Base-by-base conservation (phyloP, 805 yeast genomes). In the Candida orba region DNA sequence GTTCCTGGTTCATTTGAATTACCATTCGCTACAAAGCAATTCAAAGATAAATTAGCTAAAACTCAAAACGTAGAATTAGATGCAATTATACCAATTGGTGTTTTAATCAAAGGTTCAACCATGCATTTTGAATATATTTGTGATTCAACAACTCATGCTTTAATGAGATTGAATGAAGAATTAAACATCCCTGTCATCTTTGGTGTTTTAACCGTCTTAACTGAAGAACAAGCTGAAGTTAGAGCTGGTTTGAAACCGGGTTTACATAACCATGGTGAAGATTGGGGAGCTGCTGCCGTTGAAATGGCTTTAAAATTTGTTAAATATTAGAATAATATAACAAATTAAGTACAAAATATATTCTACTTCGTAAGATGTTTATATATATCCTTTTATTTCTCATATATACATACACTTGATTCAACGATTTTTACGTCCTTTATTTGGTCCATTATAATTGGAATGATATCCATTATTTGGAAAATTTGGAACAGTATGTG, bases 281-380 rank as follows among this genome's bases (percentile, higher is more conserved):
- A 93, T 64, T 91, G 99, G 99, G 99, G 95, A 53, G 90, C 95
- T 31, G 96, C 97, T 43, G 99, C 99, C 14, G 96, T 93, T 24
- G 99, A 91, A 69, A 91, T 93, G 98, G 82, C 77, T 4, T 40
- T 59, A 14, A 78, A 78, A 53, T 76, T 63, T 46, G 45, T 52
- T 37, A 46, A 17, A 32, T 36, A 13, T 25, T 39, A 40, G 8
- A 20, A 18, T 10, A 8, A 12, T 18, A 31, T 15, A 8, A n/a
- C 17, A 4, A 20, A 20, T 20, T 20, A 20, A 20, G 22, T 20
- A 4, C 22, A 20, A 20, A 20, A 4, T 4, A 4, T 4, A 20
- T 20, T 20, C 22, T 20, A 20, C 22, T 20, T 20, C 22, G 22
- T 20, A 20, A 20, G 22, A 20, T 20, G 22, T 20, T 20, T 20